Evolutionary conservation across 192 early-diverging fungal genomes (phyloP).

Genomic region (Podila clonocystis): DNA sequence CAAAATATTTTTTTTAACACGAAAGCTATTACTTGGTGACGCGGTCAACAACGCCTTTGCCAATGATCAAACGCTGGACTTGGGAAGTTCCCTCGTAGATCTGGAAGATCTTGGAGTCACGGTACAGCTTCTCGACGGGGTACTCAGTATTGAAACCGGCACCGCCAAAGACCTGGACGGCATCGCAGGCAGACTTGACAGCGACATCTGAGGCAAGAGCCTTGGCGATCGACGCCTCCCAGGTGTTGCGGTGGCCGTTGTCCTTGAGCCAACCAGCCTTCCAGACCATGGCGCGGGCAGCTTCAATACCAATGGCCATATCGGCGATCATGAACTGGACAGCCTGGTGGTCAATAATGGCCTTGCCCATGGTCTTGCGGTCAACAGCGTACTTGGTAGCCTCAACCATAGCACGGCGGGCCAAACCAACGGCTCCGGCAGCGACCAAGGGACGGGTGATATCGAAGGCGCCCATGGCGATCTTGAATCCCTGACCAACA

Average conservation of each 20-base stretch:
- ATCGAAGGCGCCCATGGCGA: conserved; percentile 98
- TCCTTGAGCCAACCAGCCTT: conserved; percentile 86
- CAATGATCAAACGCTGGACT: conserved; percentile 94
- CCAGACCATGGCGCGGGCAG: conserved; percentile 89
- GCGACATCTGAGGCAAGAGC: conserved; percentile 85
- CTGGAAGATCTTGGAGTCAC: conserved; percentile 94
- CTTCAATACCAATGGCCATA: conserved; percentile 95
- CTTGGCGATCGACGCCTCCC: conserved; percentile 96
- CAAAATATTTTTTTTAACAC: too few species aligned
- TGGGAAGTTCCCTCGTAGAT: conserved; percentile 98
- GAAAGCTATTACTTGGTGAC: conserved; percentile 32
- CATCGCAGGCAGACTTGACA: conserved; percentile 85
- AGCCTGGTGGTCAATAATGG: conserved; percentile 90
- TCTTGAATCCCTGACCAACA: conserved; percentile 92
- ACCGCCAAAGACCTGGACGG: conserved; percentile 97
- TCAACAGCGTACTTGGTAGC: conserved; percentile 89
- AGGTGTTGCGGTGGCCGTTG: conserved; percentile 88
- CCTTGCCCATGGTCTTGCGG: conserved; percentile 96
- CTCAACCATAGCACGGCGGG: conserved; percentile 93
- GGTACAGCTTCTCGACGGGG: conserved; percentile 96
- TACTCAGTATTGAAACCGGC: conserved; percentile 87
- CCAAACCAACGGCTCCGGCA: conserved; percentile 88
- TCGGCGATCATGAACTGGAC: conserved; percentile 96
- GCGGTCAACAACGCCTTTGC: conserved; percentile 79
- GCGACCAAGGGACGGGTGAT: conserved; percentile 93